Percentiles rank a stretch among this genome's conserved stretches.
Evolutionary conservation across 768 basidiomycete genomes (phyloP).

Genomic region (Cystobasidiopsis lactophilus): DNA sequence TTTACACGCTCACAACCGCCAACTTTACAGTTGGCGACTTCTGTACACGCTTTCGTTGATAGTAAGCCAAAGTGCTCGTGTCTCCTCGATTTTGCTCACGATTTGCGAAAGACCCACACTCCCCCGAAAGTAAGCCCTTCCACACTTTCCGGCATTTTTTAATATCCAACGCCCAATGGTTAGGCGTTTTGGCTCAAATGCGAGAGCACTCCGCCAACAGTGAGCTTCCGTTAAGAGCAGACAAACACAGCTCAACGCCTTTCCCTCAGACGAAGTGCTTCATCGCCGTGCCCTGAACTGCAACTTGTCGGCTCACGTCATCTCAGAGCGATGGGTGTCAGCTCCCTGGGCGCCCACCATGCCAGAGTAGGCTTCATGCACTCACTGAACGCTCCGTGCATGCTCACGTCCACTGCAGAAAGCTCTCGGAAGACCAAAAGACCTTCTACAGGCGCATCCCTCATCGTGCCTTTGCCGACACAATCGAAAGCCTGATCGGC

Average conservation of each 20-base stretch:
- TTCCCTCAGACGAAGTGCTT: too few species aligned
- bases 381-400: too few species aligned
- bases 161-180: too few species aligned
- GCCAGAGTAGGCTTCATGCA: slow-evolving; percentile 20
- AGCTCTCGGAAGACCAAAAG: too few species aligned
- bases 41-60: too few species aligned
- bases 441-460: slow-evolving; percentile 41
- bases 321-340: slow-evolving; percentile 34
- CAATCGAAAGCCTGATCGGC: slow-evolving; percentile 66
- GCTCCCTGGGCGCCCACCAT: slow-evolving; percentile 38
- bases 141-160: too few species aligned
- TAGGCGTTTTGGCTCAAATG: background rate
- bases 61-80: too few species aligned
- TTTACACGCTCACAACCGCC: slow-evolving; percentile 51
- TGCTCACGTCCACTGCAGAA: too few species aligned
- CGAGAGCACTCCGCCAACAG: background rate
- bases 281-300: slow-evolving; percentile 38
- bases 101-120: too few species aligned
- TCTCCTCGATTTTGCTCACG: too few species aligned
- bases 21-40: background rate
- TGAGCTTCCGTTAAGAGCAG: background rate
- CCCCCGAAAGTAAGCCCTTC: too few species aligned
- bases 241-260: slow-evolving; percentile 20
- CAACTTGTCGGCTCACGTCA: slow-evolving; percentile 43
- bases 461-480: slow-evolving; percentile 57